These are phyloP conservation scores for Pseudogymnoascus sp. DNA, from an alignment of 2,329 filamentous ascomycete genomes.

Conservation along the genomic window DNA sequence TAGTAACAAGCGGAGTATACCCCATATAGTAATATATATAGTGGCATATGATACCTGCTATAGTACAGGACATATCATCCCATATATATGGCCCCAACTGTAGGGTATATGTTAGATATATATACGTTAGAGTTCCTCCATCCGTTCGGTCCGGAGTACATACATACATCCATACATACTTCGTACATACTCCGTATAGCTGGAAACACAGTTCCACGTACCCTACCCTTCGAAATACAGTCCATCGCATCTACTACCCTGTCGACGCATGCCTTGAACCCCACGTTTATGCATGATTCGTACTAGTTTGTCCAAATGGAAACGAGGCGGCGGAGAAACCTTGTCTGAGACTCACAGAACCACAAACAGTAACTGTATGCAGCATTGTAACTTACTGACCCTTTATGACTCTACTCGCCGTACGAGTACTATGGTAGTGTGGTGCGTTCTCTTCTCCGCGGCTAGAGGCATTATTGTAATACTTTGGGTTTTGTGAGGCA, in stretches of 20 bases:
- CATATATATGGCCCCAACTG: neutral
- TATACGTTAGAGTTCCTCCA: neutral
- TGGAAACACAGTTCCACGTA: neutral
- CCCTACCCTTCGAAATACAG: neutral
- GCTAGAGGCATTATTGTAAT: neutral
- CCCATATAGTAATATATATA: neutral
- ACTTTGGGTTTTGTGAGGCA: neutral
- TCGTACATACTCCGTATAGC: neutral
- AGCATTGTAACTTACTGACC: neutral
- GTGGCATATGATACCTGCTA: neutral
- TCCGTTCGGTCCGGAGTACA: neutral
- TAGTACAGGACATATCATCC: neutral
- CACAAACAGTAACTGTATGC: neutral
- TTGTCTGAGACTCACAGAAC: neutral
- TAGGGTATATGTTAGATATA: neutral
- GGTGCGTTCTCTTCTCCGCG: neutral
- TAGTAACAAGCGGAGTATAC: no score
- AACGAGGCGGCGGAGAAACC: neutral
- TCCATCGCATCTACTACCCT: neutral
- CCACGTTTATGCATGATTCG: constrained; percentile 7
- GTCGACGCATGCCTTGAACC: constrained; percentile 1
- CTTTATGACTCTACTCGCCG: neutral
- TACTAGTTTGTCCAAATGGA: constrained; percentile 3
- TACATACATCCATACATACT: neutral
- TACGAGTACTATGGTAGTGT: neutral